Conservation (phyloP, 106 monocot species). For the Apostasia ramifera region DNA sequence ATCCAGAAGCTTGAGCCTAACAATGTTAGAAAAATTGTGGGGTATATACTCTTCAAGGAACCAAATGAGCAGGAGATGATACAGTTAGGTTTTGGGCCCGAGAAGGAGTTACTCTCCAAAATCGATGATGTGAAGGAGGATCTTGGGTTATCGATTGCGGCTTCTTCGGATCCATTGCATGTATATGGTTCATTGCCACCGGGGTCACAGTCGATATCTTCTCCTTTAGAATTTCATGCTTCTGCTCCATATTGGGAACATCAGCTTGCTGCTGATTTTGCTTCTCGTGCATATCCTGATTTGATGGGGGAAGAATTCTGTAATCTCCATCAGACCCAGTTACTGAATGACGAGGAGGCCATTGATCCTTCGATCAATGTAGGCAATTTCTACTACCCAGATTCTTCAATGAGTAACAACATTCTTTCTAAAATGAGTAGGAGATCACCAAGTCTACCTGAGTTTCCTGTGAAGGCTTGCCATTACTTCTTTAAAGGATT, state of each 20-base stretch:
- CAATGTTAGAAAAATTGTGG: conserved; percentile 44
- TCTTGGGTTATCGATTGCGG: conserved; percentile 4
- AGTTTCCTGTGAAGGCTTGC: conserved; percentile 30
- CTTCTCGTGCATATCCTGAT: conserved; percentile 8
- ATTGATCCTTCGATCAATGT: neutral
- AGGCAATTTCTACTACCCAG: conserved; percentile 15
- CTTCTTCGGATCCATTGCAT: neutral
- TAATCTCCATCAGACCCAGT: conserved; percentile 9
- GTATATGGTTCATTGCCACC: conserved; percentile 1
- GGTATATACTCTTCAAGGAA: conserved; percentile 41
- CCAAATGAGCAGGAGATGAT: conserved; percentile 39
- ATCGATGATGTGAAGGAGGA: conserved; percentile 39
- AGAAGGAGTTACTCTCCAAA: conserved; percentile 26
- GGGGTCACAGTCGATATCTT: conserved; percentile 13
- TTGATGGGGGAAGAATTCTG: neutral
- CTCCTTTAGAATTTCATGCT: conserved; percentile 1
- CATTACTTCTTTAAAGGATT: conserved; percentile 57
- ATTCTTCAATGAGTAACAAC: neutral
- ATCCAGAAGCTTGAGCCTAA: conserved; percentile 48
- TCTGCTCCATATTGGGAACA: conserved; percentile 18
- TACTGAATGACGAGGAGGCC: conserved; percentile 15
- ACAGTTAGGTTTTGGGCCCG: conserved; percentile 48
- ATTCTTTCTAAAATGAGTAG: conserved; percentile 7
- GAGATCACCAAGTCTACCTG: conserved; percentile 26
- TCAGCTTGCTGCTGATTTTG: conserved; percentile 9